Evolutionary conservation across 257 asterid genomes (phyloP).

Genomic region (Mentha longifolia): DNA sequence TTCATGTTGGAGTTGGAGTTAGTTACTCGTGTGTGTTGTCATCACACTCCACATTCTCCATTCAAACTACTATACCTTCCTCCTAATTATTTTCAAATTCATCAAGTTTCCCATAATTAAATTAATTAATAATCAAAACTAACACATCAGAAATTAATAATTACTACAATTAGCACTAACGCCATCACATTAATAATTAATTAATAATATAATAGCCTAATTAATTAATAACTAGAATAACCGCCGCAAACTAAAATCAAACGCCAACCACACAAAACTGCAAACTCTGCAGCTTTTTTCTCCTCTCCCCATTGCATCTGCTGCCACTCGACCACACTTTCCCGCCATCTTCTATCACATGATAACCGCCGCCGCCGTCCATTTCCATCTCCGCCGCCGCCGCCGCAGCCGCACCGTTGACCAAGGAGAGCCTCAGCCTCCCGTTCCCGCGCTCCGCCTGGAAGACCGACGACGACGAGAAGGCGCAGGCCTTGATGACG

Average conservation of each 20-base stretch:
- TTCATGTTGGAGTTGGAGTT: slow-evolving; percentile 33
- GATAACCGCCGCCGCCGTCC: background rate
- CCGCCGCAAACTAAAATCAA: slow-evolving; percentile 2
- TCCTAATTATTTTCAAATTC: too few relatives aligned
- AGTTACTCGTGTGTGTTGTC: slow-evolving; percentile 33
- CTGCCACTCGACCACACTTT: slow-evolving; percentile 40
- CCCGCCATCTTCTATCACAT: slow-evolving; percentile 32
- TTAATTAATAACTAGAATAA: slow-evolving; percentile 28
- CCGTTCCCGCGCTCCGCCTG: slow-evolving; percentile 66
- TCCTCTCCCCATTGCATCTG: slow-evolving; percentile 66
- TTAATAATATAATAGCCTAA: too few relatives aligned
- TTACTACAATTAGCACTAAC: too few relatives aligned
- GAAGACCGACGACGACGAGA: slow-evolving; percentile 47
- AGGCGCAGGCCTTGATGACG: slow-evolving; percentile 57
- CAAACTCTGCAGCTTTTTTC: slow-evolving; percentile 45
- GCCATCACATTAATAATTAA: too few relatives aligned
- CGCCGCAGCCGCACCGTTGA: background rate
- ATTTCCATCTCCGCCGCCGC: background rate
- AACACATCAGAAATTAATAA: too few relatives aligned
- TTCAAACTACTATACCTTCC: too few relatives aligned
- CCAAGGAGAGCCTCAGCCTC: slow-evolving; percentile 66
- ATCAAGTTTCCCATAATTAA: too few relatives aligned
- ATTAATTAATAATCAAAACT: too few relatives aligned
- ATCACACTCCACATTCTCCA: too few relatives aligned
- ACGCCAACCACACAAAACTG: slow-evolving; percentile 39